Percentiles rank a stretch among this genome's conserved stretches.
These are phyloP conservation scores for Komagataella ulmi DNA, from an alignment of 805 yeast genomes.

Conservation along the genomic window DNA sequence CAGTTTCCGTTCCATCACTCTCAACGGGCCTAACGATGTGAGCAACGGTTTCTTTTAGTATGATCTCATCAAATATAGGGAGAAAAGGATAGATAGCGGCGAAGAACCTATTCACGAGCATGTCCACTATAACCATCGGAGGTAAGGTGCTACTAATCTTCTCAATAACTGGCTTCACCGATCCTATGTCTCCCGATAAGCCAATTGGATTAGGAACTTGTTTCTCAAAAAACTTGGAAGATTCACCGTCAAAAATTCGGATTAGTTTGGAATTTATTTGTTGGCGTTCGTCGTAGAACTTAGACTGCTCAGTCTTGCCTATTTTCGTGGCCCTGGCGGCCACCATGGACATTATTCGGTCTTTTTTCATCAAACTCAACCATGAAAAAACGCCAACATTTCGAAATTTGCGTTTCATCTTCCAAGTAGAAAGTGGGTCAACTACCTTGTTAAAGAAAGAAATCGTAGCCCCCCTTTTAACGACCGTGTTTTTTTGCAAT, in stretches of 20 bases:
- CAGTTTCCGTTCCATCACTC: slow-evolving; percentile 1
- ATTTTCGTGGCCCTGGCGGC: slow-evolving; percentile 4
- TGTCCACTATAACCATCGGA: slow-evolving; percentile 18
- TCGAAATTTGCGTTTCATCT: neutral
- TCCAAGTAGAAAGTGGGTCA: neutral
- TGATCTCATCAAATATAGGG: slow-evolving; percentile 30
- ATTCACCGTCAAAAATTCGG: neutral
- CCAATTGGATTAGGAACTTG: neutral
- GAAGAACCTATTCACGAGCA: slow-evolving; percentile 25
- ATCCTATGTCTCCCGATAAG: slow-evolving; percentile 5
- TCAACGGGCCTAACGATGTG: slow-evolving; percentile 14
- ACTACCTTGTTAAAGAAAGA: neutral
- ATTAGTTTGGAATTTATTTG: neutral
- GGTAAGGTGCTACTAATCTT: slow-evolving; percentile 9
- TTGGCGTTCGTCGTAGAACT: neutral
- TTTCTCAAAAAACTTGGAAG: slow-evolving; percentile 2
- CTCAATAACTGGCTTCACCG: neutral
- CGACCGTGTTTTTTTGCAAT: neutral
- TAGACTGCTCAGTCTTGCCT: neutral
- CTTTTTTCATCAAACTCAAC: slow-evolving; percentile 1
- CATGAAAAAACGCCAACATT: slow-evolving; percentile 1
- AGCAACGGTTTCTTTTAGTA: slow-evolving; percentile 18
- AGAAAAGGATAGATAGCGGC: slow-evolving; percentile 26
- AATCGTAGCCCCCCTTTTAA: neutral
- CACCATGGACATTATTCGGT: slow-evolving; percentile 3